A percentile compares a stretch with the other conserved stretches of the same genome.
Evolutionary conservation across 2,329 filamentous ascomycete genomes (phyloP).

Genomic region (Aspergillus pseudoviridinutans): DNA sequence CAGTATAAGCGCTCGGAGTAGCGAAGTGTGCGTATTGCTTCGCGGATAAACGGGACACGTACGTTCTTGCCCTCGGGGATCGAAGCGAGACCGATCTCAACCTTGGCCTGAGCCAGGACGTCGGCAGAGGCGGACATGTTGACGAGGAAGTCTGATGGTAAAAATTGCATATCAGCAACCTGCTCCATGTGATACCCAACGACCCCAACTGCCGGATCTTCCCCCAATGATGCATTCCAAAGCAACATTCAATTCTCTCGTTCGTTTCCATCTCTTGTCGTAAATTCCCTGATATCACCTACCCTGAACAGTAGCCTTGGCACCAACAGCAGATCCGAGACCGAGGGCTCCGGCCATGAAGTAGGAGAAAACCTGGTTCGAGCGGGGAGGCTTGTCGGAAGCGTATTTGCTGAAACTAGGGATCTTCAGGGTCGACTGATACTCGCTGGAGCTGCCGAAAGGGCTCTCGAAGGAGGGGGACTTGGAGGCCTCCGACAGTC

Average conservation of each 20-base stretch:
- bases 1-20: constrained; percentile 5
- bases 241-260: neutral
- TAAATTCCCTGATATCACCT: constrained; percentile 40
- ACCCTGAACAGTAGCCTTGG: constrained; percentile 98
- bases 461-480: constrained; percentile 51
- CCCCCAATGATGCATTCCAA: neutral
- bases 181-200: constrained; percentile 3
- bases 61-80: constrained; percentile 99
- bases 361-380: constrained; percentile 89
- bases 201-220: neutral
- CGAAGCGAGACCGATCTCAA: constrained; percentile 86
- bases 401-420: constrained; percentile 88
- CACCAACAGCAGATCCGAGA: constrained; percentile 83
- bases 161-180: constrained; percentile 24
- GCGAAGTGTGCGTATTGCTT: neutral
- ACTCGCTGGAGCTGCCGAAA: constrained; percentile 49
- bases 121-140: constrained; percentile 99
- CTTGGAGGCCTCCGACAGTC: constrained; percentile 33
- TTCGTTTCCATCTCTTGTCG: constrained; percentile 1
- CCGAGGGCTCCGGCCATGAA: constrained; percentile 98
- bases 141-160: constrained; percentile 83
- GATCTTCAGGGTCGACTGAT: constrained; percentile 62
- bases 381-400: constrained; percentile 61
- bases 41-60: constrained; percentile 38
- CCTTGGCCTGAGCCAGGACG: constrained; percentile 98